Base-by-base conservation (phyloP, 179 eudicot species). In the Silene coronaria region DNA sequence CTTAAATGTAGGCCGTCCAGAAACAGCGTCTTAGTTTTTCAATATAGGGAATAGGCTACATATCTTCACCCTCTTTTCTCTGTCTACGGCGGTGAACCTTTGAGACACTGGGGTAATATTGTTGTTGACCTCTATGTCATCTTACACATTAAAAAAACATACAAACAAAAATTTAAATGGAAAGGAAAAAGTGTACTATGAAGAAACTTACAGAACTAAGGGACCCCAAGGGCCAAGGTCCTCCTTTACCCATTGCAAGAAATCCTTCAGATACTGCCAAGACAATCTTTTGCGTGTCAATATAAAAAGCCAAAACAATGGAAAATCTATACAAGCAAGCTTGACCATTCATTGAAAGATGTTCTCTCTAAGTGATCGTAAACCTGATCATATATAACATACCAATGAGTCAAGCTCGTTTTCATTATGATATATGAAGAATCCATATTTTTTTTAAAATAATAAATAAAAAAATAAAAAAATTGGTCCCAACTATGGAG, bases 191-290 rank as follows among this genome's bases (percentile, higher is more conserved):
- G 59, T 53, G 13, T n/a, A 61, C 19, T 23, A 38, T 22, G 26
- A 70, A 75, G 38, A 63, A 71, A 90, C 97, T 89, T 88, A 95
- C 99, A 95, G 83, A 68, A 85, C 89, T 74, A 90, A 83, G 65
- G 99, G 99, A 74, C 97, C 99, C 97, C 99, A 95, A 70, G 90
- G 89, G 65, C 97, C 99, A 84, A 92, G 91, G 85, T 95, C 96
- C 79, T 88, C 88, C 81, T 92, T 86, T 68, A 95, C 80, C 95
- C 96, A 95, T 79, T 86, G 74, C 79, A 95, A 86, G 84, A 95
- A 95, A 76, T 87, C 91, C 79, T 89, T 92, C 81, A 92, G 75
- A 75, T 89, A 83, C 99, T 95, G 79, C 21, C 70, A 75, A 63
- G 75, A 72, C 76, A 11, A 64, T 42, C 42, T 48, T 26, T 62